Evolutionary conservation across 495 filamentous ascomycete genomes (phyloP).

Genomic region (Penicillium antarcticum): DNA sequence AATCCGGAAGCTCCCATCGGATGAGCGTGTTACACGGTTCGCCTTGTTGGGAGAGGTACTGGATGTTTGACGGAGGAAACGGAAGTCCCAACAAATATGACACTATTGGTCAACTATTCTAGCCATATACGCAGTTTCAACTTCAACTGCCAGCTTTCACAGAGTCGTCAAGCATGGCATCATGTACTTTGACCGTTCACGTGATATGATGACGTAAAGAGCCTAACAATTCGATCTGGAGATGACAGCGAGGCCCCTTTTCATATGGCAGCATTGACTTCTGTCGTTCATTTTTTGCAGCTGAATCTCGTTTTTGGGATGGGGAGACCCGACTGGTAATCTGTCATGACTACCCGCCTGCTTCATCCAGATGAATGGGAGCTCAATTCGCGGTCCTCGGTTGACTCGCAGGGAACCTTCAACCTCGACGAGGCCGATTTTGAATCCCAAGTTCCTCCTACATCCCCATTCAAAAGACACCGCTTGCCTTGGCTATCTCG

Average conservation of each 20-base stretch:
- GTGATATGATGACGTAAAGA: no score
- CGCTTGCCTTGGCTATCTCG: conserved; percentile 26
- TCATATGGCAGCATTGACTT: neutral
- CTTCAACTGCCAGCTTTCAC: no score
- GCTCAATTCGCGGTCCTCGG: conserved; percentile 40
- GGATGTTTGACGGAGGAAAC: no score
- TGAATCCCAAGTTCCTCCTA: conserved; percentile 39
- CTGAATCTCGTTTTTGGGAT: neutral
- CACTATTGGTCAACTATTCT: no score
- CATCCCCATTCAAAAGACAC: conserved; percentile 20
- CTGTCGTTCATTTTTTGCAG: neutral
- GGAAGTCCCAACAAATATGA: no score
- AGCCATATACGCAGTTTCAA: no score
- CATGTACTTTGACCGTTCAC: no score
- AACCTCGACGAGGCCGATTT: conserved; percentile 50
- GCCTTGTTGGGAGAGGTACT: neutral
- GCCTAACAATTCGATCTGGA: no score
- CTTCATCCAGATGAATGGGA: conserved; percentile 47
- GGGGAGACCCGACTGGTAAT: neutral
- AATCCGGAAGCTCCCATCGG: neutral
- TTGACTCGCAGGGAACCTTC: conserved; percentile 45
- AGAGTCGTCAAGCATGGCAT: no score
- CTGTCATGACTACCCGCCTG: conserved; percentile 40
- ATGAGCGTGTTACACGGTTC: neutral
- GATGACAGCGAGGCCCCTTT: neutral